phyloP scores from a whole-genome alignment of 345 rosid species.

The Arabidopsis suecica region DNA sequence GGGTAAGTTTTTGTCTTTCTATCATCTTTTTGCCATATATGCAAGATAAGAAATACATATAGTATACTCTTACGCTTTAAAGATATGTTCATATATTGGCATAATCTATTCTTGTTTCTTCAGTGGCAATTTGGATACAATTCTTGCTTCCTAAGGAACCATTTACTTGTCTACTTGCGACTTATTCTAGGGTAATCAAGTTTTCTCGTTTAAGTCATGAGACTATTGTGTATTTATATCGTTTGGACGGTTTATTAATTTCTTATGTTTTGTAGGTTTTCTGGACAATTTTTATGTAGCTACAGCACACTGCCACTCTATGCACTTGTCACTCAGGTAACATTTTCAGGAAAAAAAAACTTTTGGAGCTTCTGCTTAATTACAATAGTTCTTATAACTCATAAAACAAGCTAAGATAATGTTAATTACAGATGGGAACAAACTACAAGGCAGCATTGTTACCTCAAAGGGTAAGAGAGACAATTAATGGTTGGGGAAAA shows the following conservation, averaged over 20 bases:
- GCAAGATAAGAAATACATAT: background rate
- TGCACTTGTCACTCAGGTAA: conserved; percentile 92
- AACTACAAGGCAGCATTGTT: conserved; percentile 88
- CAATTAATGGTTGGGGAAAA: conserved; percentile 89
- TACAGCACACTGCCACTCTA: conserved; percentile 95
- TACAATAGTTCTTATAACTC: background rate
- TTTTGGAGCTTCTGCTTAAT: background rate
- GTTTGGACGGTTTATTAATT: background rate
- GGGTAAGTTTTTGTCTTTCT: conserved; percentile 56
- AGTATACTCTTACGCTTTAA: background rate
- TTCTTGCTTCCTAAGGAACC: conserved; percentile 85
- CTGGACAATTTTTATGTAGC: conserved; percentile 93
- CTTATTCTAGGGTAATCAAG: conserved; percentile 72
- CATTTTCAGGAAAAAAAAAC: background rate
- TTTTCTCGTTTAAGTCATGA: background rate
- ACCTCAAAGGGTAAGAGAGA: conserved; percentile 82
- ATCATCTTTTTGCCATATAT: background rate
- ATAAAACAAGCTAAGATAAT: background rate
- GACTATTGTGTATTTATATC: background rate
- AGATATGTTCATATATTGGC: conserved; percentile 6
- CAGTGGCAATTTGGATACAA: conserved; percentile 98
- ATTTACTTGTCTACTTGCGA: conserved; percentile 70
- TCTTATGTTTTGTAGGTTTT: conserved; percentile 54
- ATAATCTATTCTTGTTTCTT: conserved; percentile 34
- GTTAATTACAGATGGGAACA: conserved; percentile 84